Conservation (phyloP, 108 stramenopile genomes). For the Discostella pseudostelligera region DNA sequence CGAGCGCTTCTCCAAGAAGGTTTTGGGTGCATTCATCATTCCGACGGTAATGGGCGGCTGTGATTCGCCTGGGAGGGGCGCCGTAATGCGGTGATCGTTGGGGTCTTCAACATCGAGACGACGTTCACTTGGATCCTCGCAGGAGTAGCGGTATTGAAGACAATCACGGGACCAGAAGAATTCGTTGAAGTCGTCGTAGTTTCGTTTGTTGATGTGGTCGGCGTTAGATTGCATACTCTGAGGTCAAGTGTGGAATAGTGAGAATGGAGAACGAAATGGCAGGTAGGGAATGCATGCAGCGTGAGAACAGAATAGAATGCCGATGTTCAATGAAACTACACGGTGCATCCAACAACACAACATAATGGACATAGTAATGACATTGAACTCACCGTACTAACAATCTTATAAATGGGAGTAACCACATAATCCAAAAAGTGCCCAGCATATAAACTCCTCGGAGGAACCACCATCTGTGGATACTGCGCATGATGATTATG, state of each 20-base stretch:
- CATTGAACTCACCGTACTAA: constrained; percentile 77
- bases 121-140: constrained; percentile 44
- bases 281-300: neutral
- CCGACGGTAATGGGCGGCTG: constrained; percentile 73
- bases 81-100: constrained; percentile 27
- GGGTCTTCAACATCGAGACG: constrained; percentile 41
- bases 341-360: neutral
- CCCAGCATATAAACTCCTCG: constrained; percentile 91
- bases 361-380: no score
- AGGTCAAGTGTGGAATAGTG: neutral
- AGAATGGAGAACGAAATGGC: constrained; percentile 14
- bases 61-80: constrained; percentile 60
- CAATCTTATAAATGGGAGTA: constrained; percentile 86
- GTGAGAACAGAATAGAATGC: constrained; percentile 6
- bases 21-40: constrained; percentile 84
- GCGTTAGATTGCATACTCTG: constrained; percentile 78
- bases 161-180: constrained; percentile 98
- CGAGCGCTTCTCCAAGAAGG: constrained; percentile 95
- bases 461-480: constrained; percentile 46
- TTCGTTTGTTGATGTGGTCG: constrained; percentile 87
- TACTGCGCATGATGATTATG: neutral
- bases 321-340: neutral
- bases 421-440: constrained; percentile 95
- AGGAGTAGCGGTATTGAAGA: constrained; percentile 79
- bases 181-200: constrained; percentile 99